These are phyloP conservation scores for Chaetothyriales sp. DNA, from an alignment of 2,329 filamentous ascomycete species.

Conservation along the genomic window DNA sequence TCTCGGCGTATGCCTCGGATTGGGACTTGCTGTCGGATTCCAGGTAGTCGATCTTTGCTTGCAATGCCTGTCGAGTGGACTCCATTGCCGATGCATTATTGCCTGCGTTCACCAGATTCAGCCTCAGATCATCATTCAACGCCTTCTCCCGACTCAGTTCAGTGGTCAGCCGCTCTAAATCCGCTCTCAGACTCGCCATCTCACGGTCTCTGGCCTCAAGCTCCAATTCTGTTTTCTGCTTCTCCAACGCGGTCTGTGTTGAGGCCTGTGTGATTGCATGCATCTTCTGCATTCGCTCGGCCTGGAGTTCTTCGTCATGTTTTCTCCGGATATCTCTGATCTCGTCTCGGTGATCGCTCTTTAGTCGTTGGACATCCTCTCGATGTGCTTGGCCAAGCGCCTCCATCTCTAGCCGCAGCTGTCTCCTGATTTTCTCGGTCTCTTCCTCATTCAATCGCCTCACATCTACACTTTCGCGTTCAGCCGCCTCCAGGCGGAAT, in stretches of 20 bases:
- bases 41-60: conserved; percentile 72
- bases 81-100: conserved; percentile 54
- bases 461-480: conserved; percentile 36
- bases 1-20: conserved; percentile 66
- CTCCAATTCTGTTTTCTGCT: conserved; percentile 28
- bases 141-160: conserved; percentile 48
- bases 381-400: conserved; percentile 28
- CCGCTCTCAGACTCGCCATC: conserved; percentile 28
- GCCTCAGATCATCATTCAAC: conserved; percentile 42
- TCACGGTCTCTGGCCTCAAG: conserved; percentile 41
- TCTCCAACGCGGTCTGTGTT: conserved; percentile 35
- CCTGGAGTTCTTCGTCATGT: conserved; percentile 50
- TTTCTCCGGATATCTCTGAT: conserved; percentile 49
- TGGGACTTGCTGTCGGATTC: conserved; percentile 83
- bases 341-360: conserved; percentile 51
- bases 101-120: conserved; percentile 44
- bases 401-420: conserved; percentile 34
- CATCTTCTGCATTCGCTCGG: conserved; percentile 43
- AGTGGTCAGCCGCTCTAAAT: conserved; percentile 28
- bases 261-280: conserved; percentile 54
- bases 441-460: conserved; percentile 37
- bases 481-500: conserved; percentile 35
- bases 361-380: conserved; percentile 42
- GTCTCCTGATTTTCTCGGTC: conserved; percentile 37
- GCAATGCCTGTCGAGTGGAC: conserved; percentile 57